Base-by-base conservation (phyloP, 2,329 filamentous ascomycete species). In the Sporothrix schenckii region DNA sequence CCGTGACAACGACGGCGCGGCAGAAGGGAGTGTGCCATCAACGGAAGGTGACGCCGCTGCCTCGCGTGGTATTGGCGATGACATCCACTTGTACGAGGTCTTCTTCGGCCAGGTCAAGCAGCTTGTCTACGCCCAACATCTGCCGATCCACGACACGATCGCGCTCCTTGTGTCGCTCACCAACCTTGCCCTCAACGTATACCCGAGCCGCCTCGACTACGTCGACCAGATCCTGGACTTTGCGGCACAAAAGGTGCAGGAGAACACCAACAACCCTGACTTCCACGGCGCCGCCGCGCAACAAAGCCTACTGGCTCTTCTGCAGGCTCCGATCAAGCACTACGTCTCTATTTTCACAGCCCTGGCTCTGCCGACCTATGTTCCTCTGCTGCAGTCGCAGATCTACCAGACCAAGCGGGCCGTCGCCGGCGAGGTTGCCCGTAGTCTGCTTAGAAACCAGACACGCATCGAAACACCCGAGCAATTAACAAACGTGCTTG, bases 281-380 rank as follows among this genome's bases (percentile, higher is more conserved):
- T 84, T 99, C 39, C 95, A 98, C 80, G 94, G 94, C 4, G 87
- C 90, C 71, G 88, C 90, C 5, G 92, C 93, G 11, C 96, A 99
- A 81, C 90, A 93, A 75, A 96, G 93, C 76, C 88, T 99, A 56
- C 86, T 98, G 72, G 92, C 91, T 68, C 89, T 99, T 27, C 87
- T 99, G n/a, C 90, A 95, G 75, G 93, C 93, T 9, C 95, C 95
- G 0, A 87, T 98, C 72, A 91, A 93, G 79, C 89, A 92, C 73
- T 99, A 99, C 79, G 87, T 91, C 70, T 98, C 94, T 5, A 89
- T 98, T 54, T 99, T 99, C 78, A 99, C 95, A n/a, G 94, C 95
- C 0, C 83, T 99, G 39, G 92, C 95, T 14, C 86, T 99, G 71
- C 95, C 95, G 0, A 94, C 91, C 73, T 99, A 96, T 77, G 89